phyloP scores from a whole-genome alignment of 2,329 filamentous ascomycete genomes.

The Botrytis medusae region DNA sequence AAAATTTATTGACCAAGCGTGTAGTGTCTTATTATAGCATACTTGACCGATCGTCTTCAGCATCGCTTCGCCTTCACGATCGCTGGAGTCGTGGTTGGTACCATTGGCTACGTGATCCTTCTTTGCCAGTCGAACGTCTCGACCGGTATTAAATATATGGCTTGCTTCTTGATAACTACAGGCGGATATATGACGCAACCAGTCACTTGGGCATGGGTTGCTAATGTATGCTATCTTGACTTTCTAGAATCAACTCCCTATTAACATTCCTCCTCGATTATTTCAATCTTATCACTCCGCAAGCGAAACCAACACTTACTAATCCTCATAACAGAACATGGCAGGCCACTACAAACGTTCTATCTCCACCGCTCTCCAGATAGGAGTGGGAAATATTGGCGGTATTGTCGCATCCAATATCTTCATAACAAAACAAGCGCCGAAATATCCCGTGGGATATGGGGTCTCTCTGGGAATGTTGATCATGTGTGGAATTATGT shows the following conservation, averaged over 20 bases:
- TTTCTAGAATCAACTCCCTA: not conserved
- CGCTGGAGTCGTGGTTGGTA: conserved; percentile 23
- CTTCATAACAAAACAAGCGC: conserved; percentile 10
- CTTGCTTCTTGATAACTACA: conserved; percentile 42
- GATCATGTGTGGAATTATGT: conserved; percentile 2
- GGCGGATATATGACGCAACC: conserved; percentile 42
- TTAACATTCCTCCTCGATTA: not conserved
- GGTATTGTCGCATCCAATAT: conserved; percentile 18
- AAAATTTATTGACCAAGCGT: not conserved
- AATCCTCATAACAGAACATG: conserved; percentile 22
- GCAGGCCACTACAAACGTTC: conserved; percentile 28
- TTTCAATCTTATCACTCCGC: not conserved
- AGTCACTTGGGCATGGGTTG: conserved; percentile 48
- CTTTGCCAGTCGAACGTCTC: conserved; percentile 50
- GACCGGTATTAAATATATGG: conserved; percentile 40
- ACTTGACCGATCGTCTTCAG: conserved; percentile 25
- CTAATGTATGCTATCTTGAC: conserved; percentile 39
- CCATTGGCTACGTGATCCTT: conserved; percentile 34
- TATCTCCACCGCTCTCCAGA: conserved; percentile 1
- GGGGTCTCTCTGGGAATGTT: conserved; percentile 1
- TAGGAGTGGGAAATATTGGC: conserved; percentile 24
- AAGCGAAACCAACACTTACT: not conserved
- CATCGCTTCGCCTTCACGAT: conserved; percentile 31
- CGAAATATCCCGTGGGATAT: conserved; percentile 1
- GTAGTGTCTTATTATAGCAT: conserved; percentile 20